Base-by-base conservation (phyloP, 495 filamentous ascomycete species). In the Aspergillus biplanus region DNA sequence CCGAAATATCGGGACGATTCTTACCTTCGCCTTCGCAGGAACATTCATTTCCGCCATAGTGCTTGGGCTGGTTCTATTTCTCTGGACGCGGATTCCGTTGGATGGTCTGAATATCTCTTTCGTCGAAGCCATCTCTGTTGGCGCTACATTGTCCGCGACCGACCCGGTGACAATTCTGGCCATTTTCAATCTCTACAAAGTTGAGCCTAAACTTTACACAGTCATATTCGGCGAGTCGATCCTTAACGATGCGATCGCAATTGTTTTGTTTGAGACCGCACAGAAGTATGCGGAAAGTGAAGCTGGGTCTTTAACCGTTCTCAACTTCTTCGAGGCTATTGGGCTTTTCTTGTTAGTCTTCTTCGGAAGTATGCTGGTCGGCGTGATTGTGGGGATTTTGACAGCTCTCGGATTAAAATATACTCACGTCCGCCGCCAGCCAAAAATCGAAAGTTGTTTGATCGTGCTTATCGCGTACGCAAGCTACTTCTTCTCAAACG, bases 151-250 rank as follows among this genome's bases (percentile, higher is more conserved):
- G 32, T 98, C 95, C 2, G 95, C 95, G 58, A 99, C 95, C 0
- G 95, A 99, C 70, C 95, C 95, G 0, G 93, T 99, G 53, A 99
- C 95, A 0, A 97, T 99, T 67, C 82, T 99, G 35, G 95, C 95
- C 56, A 99, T 99, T 61, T 99, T 99, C 86, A 99, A 97, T 71
- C 89, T 96, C 1, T 98, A 97, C 82, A 97, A 97, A 76, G 95
- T 99, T 56, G 95, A 99, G 73, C 95, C 95, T 9, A 97, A 97
- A 76, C 85, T 99, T 6, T 99, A 99, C 73, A 99, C 95, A 7
- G 84, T 98, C 67, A 98, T 99, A 61, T 99, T 99, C 73, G 95
- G 95, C 68, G 95, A 99, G 75, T 96, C 93, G 35, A 98, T 99
- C 56, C 78, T 99, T 53, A 99, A 99, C 73, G 95, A 99, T 82